These are phyloP conservation scores for Coemansia sp. DNA, from an alignment of 192 early-diverging fungal genomes.

Conservation along the genomic window DNA sequence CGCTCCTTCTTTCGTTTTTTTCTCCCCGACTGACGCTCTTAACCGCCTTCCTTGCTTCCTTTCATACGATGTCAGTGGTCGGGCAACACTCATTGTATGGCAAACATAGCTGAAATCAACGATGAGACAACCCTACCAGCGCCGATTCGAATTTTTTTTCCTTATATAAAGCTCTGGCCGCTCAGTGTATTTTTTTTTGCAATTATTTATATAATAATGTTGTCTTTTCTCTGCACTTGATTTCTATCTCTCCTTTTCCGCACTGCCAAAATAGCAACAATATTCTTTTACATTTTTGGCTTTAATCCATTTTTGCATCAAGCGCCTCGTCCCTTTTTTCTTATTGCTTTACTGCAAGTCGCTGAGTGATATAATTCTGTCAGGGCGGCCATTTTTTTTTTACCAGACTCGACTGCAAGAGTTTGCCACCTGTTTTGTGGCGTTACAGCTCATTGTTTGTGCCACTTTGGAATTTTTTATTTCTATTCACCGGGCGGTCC, in stretches of 20 bases:
- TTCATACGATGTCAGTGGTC: background rate
- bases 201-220: background rate
- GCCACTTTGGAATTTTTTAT: constrained; percentile 3
- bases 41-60: background rate
- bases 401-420: background rate
- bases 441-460: constrained; percentile 3
- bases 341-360: background rate
- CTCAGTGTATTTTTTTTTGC: background rate
- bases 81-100: background rate
- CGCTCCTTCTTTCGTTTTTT: background rate
- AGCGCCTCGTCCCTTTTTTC: background rate
- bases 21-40: background rate
- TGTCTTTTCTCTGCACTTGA: background rate
- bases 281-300: background rate
- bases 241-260: background rate
- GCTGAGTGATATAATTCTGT: background rate
- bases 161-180: background rate
- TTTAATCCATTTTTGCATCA: background rate
- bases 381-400: background rate
- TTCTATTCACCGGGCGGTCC: constrained; percentile 2
- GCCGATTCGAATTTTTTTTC: background rate
- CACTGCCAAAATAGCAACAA: background rate
- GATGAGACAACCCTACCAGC: background rate
- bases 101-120: background rate
- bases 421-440: background rate